A percentile compares a stretch with the other conserved stretches of the same genome.
These are phyloP conservation scores for Saccharomyces hybrid DNA, from an alignment of 1,139 yeast species.

Conservation along the genomic window DNA sequence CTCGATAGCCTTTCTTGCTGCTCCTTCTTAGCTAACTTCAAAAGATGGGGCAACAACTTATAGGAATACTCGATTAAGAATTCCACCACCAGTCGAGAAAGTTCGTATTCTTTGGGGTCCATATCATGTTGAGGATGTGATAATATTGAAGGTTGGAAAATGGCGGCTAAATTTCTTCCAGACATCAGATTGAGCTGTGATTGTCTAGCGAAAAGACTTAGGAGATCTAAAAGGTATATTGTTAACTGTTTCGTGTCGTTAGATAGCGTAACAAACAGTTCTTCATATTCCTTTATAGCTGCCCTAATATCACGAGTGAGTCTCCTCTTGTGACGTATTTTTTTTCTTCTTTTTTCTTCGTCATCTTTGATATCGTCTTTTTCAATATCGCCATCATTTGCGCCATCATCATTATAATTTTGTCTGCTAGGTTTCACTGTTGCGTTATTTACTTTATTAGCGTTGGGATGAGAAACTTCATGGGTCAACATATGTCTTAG, in stretches of 20 bases:
- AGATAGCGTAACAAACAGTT: slow-evolving; percentile 45
- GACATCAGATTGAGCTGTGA: slow-evolving; percentile 82
- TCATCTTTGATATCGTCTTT: slow-evolving; percentile 29
- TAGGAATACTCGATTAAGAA: slow-evolving; percentile 83
- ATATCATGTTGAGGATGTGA: slow-evolving; percentile 91
- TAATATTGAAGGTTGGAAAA: slow-evolving; percentile 89
- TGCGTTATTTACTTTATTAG: slow-evolving; percentile 12
- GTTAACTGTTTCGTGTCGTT: slow-evolving; percentile 62
- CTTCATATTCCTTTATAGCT: slow-evolving; percentile 66
- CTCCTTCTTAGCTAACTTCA: slow-evolving; percentile 29
- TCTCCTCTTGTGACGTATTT: slow-evolving; percentile 35
- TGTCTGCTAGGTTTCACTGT: slow-evolving; percentile 1
- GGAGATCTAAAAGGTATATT: slow-evolving; percentile 76
- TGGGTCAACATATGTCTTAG: slow-evolving; percentile 27
- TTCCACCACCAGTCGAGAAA: slow-evolving; percentile 81
- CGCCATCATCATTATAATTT: slow-evolving; percentile 7
- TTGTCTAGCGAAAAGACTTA: slow-evolving; percentile 79
- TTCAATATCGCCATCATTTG: slow-evolving; percentile 14
- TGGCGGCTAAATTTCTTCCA: slow-evolving; percentile 86
- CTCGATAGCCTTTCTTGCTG: slow-evolving; percentile 11
- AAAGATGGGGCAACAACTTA: slow-evolving; percentile 57
- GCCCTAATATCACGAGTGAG: slow-evolving; percentile 53
- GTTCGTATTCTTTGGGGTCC: slow-evolving; percentile 84
- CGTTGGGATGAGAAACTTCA: slow-evolving; percentile 16
- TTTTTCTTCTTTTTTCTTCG: slow-evolving; percentile 32